These are phyloP conservation scores for Fusarium musae DNA, from an alignment of 2,329 filamentous ascomycete genomes.

Conservation along the genomic window DNA sequence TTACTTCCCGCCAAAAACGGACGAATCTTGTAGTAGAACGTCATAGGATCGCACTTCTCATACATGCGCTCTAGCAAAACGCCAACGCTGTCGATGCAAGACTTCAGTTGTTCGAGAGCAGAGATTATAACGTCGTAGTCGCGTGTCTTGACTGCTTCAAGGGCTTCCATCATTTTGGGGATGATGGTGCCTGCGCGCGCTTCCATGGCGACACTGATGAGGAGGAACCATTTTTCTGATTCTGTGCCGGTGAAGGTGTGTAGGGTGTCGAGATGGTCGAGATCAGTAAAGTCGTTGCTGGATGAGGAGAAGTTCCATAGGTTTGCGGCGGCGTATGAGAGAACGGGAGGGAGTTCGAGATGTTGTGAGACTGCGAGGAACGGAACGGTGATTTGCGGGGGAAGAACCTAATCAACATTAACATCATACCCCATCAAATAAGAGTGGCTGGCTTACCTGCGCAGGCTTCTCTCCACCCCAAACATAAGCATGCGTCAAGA, in stretches of 20 bases:
- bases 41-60: conserved; percentile 84
- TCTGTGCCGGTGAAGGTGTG: conserved; percentile 88
- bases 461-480: conserved; percentile 84
- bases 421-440: background rate
- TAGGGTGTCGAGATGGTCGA: conserved; percentile 76
- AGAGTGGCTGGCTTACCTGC: conserved; percentile 63
- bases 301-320: conserved; percentile 87
- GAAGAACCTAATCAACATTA: conserved; percentile 63
- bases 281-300: conserved; percentile 65
- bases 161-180: conserved; percentile 80
- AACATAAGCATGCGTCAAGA: conserved; percentile 86
- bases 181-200: conserved; percentile 80
- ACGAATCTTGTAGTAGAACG: conserved; percentile 90
- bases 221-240: conserved; percentile 95
- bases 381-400: conserved; percentile 80
- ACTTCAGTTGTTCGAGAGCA: conserved; percentile 72
- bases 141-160: conserved; percentile 71
- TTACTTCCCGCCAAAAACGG: conserved; percentile 92
- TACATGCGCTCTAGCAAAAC: conserved; percentile 83
- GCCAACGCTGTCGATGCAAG: conserved; percentile 75
- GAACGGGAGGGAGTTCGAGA: conserved; percentile 85
- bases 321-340: conserved; percentile 88
- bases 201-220: conserved; percentile 91
- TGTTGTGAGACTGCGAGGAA: conserved; percentile 77
- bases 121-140: conserved; percentile 70